Evolutionary conservation across 495 filamentous ascomycete genomes (phyloP).

Genomic region (Neurospora intermedia): DNA sequence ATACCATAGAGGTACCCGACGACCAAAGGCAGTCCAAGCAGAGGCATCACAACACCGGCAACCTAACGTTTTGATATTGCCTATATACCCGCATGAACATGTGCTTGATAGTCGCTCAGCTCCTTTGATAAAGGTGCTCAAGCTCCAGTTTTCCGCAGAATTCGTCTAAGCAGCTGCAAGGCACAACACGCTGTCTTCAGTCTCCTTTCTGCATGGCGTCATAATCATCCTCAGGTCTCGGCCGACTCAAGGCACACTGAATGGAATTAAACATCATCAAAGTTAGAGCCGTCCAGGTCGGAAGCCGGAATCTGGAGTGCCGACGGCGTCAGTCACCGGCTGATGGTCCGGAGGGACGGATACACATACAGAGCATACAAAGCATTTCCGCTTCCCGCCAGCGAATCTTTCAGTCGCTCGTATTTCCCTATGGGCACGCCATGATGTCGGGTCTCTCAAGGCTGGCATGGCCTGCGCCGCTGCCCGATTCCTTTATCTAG

Average conservation of each 20-base stretch:
- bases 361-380: background rate
- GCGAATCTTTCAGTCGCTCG: background rate
- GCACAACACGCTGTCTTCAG: conserved; percentile 1
- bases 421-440: background rate
- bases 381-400: background rate
- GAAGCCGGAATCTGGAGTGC: background rate
- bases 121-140: background rate
- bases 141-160: background rate
- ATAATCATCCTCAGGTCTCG: background rate
- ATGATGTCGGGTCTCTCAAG: background rate
- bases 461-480: background rate
- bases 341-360: background rate
- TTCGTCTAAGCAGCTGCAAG: background rate
- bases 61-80: background rate
- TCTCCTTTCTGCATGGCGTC: conserved; percentile 3
- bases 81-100: background rate
- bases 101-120: background rate
- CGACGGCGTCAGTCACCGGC: background rate
- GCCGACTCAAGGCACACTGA: background rate
- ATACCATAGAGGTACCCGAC: background rate
- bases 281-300: background rate
- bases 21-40: background rate
- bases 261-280: background rate
- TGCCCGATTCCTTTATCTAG: background rate
- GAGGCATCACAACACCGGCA: background rate